Percentiles rank a stretch among this genome's conserved stretches.
phyloP scores from a whole-genome alignment of 768 basidiomycete species.

The Jaapia argillacea region DNA sequence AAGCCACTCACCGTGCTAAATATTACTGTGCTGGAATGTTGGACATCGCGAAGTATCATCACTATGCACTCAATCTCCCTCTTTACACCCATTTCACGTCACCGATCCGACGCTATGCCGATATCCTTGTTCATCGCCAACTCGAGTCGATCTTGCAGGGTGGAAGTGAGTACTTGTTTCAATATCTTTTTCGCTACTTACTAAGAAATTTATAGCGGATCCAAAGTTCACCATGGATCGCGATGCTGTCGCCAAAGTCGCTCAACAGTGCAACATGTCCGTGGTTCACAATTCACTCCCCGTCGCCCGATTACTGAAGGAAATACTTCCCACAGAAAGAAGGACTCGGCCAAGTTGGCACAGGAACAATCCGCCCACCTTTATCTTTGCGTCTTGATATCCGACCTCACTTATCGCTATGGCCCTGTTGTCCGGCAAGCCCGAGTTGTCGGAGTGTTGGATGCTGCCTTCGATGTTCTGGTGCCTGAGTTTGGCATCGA shows the following conservation, averaged over 20 bases:
- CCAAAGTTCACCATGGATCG: conserved; percentile 95
- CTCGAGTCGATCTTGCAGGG: conserved; percentile 80
- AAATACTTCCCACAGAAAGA: conserved; percentile 46
- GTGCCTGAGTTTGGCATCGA: conserved; percentile 98
- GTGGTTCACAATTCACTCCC: conserved; percentile 14
- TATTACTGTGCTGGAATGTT: conserved; percentile 99
- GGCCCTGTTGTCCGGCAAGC: conserved; percentile 94
- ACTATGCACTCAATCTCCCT: conserved; percentile 84
- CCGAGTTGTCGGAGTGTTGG: conserved; percentile 92
- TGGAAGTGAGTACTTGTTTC: conserved; percentile 35
- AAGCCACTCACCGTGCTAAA: conserved; percentile 91
- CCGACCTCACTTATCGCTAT: conserved; percentile 89
- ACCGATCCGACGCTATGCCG: conserved; percentile 89
- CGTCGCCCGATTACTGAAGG: background rate
- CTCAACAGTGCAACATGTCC: conserved; percentile 96
- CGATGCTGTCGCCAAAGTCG: conserved; percentile 94
- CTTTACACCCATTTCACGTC: conserved; percentile 93
- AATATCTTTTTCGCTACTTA: background rate
- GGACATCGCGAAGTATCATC: conserved; percentile 95
- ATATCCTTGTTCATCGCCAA: conserved; percentile 93
- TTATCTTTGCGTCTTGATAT: conserved; percentile 89
- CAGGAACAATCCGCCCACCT: conserved; percentile 96
- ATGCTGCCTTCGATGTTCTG: conserved; percentile 94
- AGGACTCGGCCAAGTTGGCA: conserved; percentile 83
- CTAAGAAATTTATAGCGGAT: conserved; percentile 41